Base-by-base conservation (phyloP, 345 rosid species). In the Lagerstroemia speciosa region DNA sequence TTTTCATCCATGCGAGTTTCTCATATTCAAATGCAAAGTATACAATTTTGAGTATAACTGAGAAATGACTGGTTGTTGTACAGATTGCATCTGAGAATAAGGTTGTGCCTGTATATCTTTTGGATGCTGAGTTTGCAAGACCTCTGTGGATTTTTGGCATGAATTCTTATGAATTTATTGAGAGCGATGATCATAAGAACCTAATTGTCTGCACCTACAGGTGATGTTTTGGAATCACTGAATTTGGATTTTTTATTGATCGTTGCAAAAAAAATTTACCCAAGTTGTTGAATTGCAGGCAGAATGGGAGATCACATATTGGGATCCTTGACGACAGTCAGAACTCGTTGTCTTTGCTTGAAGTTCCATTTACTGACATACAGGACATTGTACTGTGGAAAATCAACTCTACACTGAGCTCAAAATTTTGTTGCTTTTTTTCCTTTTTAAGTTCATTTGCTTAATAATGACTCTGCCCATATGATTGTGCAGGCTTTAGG, bases 341-440 rank as follows among this genome's bases (percentile, higher is more conserved):
- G 80, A 75, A 85, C 68, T 86, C 93, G 37, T 67, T 91, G 63
- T 84, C 96, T 72, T 76, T 78, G 74, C 92, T 93, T 12, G 88
- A 89, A 74, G 85, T 88, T 79, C 96, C 96, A 75, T 83, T 94
- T 79, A 89, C 97, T 26, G 97, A 91, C 78, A 84, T 86, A 66
- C 85, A 86, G 48, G 89, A 78, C 67, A 85, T 91, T 75, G 99
- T 91, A 91, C 71, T 65, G 33, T 63, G 77, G 0, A 37, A 68
- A 69, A 46, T 75, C 64, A 65, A 11, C 38, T 26, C n/a, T 33
- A 52, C 62, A 22, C 72, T 71, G 61, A 64, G n/a, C n/a, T 57
- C 45, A 64, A 58, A 45, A 24, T 52, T 31, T 61, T 45, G 48
- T 73, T 38, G 0, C 1, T 58, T 27, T 30, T 58, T 58, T 27